Percentiles rank a stretch among this genome's conserved stretches.
Conservation (phyloP, 2,329 filamentous ascomycete genomes). For the Saccharata proteae region DNA sequence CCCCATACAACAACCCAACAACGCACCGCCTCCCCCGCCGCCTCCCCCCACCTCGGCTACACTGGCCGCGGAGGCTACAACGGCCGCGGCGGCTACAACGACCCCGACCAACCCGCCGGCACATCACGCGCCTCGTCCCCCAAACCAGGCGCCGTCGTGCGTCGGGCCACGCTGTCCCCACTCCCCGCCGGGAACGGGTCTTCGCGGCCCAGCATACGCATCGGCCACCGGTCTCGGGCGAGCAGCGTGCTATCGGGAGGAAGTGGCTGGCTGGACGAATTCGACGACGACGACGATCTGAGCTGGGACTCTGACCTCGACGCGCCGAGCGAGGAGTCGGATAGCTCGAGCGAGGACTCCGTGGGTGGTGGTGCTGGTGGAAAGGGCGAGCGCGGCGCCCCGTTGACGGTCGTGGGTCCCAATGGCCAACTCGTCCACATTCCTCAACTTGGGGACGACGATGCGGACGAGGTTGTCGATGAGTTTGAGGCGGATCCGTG, state of each 20-base stretch:
- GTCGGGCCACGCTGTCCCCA: constrained; percentile 24
- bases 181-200: constrained; percentile 20
- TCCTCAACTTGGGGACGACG: constrained; percentile 9
- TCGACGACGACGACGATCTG: constrained; percentile 20
- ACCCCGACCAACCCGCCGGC: constrained; percentile 13
- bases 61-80: constrained; percentile 20
- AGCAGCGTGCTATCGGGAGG: constrained; percentile 16
- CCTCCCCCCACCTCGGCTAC: constrained; percentile 7
- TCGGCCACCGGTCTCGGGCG: constrained; percentile 17
- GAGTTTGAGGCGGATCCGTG: constrained; percentile 41
- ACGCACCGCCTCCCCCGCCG: too few species aligned
- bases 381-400: too few species aligned
- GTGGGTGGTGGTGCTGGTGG: too few species aligned
- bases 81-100: constrained; percentile 19
- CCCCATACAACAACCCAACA: too few species aligned
- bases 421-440: not conserved
- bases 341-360: constrained; percentile 4
- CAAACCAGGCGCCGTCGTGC: too few species aligned
- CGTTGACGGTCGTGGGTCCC: not conserved
- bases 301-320: constrained; percentile 31
- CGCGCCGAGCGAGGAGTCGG: constrained; percentile 18
- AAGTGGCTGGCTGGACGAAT: constrained; percentile 17
- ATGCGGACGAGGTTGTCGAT: constrained; percentile 23
- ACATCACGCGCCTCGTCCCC: too few species aligned
- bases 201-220: constrained; percentile 19